Evolutionary conservation across 139 green algal genomes (phyloP).

Genomic region (Desmodesmus armatus): DNA sequence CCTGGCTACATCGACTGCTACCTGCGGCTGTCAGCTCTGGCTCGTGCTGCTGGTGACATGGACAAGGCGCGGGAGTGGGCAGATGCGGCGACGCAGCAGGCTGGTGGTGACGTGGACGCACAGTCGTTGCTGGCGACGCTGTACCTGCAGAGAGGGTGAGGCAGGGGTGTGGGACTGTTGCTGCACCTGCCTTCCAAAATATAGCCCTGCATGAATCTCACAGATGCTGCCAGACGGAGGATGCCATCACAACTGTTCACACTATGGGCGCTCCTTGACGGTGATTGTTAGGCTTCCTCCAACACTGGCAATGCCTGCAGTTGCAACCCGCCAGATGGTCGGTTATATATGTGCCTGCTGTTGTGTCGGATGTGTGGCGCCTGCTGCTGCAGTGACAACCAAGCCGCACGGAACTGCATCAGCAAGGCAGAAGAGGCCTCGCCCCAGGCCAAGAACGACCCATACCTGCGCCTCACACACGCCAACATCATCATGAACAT

Average conservation of each 20-base stretch:
- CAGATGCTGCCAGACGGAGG: not conserved
- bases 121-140: constrained; percentile 75
- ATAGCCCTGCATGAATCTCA: not conserved
- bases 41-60: constrained; percentile 55
- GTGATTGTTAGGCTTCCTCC: too few species aligned
- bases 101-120: constrained; percentile 62
- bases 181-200: not conserved
- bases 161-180: not conserved
- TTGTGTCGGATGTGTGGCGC: too few species aligned
- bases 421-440: not conserved
- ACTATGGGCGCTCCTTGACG: too few species aligned
- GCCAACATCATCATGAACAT: constrained; percentile 75
- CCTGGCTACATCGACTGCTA: constrained; percentile 87
- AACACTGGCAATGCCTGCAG: too few species aligned
- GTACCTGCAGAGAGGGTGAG: constrained; percentile 68
- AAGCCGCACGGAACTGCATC: constrained; percentile 34
- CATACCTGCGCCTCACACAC: constrained; percentile 60
- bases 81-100: constrained; percentile 48
- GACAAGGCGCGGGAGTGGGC: constrained; percentile 67
- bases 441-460: constrained; percentile 32
- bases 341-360: too few species aligned
- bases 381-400: constrained; percentile 27
- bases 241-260: not conserved
- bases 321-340: too few species aligned
- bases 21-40: constrained; percentile 86